Evolutionary conservation across 352 stramenopile genomes (phyloP), one percentile per base, ranked within the genome.

Genomic region (Phytophthora niederhauseri): DNA sequence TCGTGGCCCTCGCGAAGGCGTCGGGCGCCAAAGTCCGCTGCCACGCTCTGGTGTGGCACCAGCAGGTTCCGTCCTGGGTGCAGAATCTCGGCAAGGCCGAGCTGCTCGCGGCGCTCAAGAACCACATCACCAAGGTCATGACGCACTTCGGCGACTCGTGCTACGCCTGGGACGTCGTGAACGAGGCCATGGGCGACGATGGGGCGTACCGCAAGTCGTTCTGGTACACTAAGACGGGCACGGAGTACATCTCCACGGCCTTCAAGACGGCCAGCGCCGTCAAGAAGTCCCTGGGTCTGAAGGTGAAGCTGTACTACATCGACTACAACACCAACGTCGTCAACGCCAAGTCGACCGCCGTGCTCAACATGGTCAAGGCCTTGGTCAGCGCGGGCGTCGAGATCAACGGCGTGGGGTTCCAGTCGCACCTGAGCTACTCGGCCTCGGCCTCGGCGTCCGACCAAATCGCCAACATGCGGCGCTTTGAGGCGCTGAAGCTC

Each of bases 151-250:
- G 61, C 6, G 61, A 68, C 52, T 56, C 51, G 6, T 68, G 61
- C 41, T 68, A 68, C 38, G 61, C 61, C 8, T 68, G 61, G 61
- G 61, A 68, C 19, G 61, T 68, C 26, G 61, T 68, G 28, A 68
- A 68, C 61, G 61, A 68, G 20, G 61, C 43, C 17, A 38, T 68
- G 51, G 61, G 38, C 15, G 61, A 68, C 12, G 61, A 68, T 30
- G 61, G 28, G 14, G 45, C 30, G 2, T 68, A 68, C 52, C 61
- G 61, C 19, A 51, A 41, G 36, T 68, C 61, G 12, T 68, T 68
- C 61, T 68, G 61, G 61, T 68, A 68, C 61, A 68, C 61, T 19
- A 62, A 55, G 52, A 68, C 61, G 24, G 61, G 61, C 41, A 68
- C 61, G 14, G 61, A 61, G n/a, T 68, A 68, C 52, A 68, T 68